Conservation (phyloP, 345 rosid species). For the Theobroma cacao region DNA sequence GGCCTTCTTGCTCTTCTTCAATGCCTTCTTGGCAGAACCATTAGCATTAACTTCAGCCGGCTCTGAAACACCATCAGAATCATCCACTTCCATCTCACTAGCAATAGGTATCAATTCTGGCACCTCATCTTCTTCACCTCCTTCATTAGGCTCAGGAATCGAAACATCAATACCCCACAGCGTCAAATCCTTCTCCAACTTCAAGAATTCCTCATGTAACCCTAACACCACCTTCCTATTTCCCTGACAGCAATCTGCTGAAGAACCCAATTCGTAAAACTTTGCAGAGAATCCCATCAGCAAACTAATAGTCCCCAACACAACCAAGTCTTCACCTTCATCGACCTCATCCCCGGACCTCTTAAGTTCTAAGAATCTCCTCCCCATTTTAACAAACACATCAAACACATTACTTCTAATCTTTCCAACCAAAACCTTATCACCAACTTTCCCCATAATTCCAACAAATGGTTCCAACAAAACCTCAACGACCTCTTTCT, state of each 20-base stretch:
- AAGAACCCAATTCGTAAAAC: slow-evolving; percentile 79
- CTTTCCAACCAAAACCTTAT: slow-evolving; percentile 71
- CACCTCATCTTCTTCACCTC: slow-evolving; percentile 35
- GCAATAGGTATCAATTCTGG: slow-evolving; percentile 57
- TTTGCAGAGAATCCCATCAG: slow-evolving; percentile 53
- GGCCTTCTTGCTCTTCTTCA: slow-evolving; percentile 51
- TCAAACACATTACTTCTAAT: slow-evolving; percentile 73
- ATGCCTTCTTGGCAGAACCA: slow-evolving; percentile 28
- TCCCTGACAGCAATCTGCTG: slow-evolving; percentile 69
- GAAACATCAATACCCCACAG: slow-evolving; percentile 45
- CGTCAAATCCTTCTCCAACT: slow-evolving; percentile 66
- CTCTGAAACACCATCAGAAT: slow-evolving; percentile 15
- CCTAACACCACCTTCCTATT: slow-evolving; percentile 73
- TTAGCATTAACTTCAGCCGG: slow-evolving; percentile 24
- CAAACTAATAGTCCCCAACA: slow-evolving; percentile 58
- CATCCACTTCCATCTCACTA: slow-evolving; percentile 26
- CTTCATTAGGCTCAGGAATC: slow-evolving; percentile 28
- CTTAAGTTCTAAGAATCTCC: slow-evolving; percentile 49
- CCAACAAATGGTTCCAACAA: slow-evolving; percentile 46
- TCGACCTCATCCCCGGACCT: slow-evolving; percentile 37
- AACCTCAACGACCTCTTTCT: slow-evolving; percentile 43
- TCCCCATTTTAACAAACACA: slow-evolving; percentile 52
- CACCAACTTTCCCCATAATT: slow-evolving; percentile 52
- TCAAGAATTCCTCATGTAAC: slow-evolving; percentile 63
- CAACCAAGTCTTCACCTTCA: slow-evolving; percentile 40